phyloP scores from a whole-genome alignment of 176 grass and related monocot species.

The bread wheat (Triticum aestivum) region DNA sequence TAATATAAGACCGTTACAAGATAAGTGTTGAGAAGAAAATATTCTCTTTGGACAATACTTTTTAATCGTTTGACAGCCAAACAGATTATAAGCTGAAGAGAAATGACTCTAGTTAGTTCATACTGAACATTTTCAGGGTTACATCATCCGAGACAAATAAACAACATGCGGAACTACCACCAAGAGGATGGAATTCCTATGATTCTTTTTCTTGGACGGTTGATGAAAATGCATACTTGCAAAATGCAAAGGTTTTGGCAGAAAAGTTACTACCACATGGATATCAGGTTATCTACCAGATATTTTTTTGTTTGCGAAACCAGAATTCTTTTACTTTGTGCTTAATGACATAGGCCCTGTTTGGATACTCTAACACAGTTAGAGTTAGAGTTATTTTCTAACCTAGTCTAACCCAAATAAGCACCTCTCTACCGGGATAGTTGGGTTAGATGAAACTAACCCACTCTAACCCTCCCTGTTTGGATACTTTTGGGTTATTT shows the following conservation, averaged over 20 bases:
- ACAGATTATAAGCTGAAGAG: background rate
- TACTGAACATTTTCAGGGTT: constrained; percentile 30
- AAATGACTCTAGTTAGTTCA: background rate
- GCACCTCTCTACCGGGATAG: too few relatives aligned
- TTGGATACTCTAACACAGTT: too few relatives aligned
- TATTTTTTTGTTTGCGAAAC: background rate
- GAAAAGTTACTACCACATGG: constrained; percentile 58
- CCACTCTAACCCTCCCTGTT: too few relatives aligned
- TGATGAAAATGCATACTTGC: constrained; percentile 64
- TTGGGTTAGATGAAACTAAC: too few relatives aligned
- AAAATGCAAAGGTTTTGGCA: constrained; percentile 73
- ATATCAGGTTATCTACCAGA: constrained; percentile 62
- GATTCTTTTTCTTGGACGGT: constrained; percentile 90
- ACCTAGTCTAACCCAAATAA: too few relatives aligned
- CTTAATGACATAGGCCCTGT: background rate
- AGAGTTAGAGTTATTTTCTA: too few relatives aligned
- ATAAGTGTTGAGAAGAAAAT: background rate
- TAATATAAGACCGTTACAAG: background rate
- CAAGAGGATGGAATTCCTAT: constrained; percentile 94
- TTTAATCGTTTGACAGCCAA: background rate
- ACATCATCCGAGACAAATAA: constrained; percentile 20
- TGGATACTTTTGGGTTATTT: too few relatives aligned
- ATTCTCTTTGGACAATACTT: background rate
- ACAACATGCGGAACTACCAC: constrained; percentile 45
- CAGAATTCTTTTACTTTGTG: background rate